Conservation (phyloP, 2,329 filamentous ascomycete genomes). For the Daldinia eschscholtzii region DNA sequence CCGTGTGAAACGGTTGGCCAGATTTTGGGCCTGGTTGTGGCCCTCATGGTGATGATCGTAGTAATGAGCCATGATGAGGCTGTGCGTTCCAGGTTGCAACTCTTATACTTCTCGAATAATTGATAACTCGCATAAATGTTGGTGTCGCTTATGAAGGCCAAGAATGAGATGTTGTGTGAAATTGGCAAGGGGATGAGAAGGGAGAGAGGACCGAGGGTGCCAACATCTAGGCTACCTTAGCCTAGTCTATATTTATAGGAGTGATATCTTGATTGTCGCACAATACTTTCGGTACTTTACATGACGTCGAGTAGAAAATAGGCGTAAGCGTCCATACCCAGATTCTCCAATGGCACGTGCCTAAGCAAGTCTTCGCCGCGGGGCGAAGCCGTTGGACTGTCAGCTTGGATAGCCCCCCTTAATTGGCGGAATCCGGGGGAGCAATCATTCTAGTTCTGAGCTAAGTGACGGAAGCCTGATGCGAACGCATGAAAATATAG, state of each 20-base stretch:
- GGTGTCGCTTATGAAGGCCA: background rate
- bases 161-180: background rate
- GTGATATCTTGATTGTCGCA: slow-evolving; percentile 11
- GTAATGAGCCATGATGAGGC: slow-evolving; percentile 39
- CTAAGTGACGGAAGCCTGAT: background rate
- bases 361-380: slow-evolving; percentile 18
- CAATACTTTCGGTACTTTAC: slow-evolving; percentile 5
- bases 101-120: background rate
- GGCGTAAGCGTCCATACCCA: slow-evolving; percentile 2
- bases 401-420: background rate
- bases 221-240: background rate
- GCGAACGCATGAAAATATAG: background rate
- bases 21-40: slow-evolving; percentile 35
- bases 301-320: slow-evolving; percentile 17
- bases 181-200: background rate
- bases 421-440: background rate
- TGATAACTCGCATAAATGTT: background rate
- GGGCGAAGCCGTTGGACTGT: slow-evolving; percentile 26
- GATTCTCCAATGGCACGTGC: slow-evolving; percentile 14
- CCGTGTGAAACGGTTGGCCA: slow-evolving; percentile 37
- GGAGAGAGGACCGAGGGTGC: background rate
- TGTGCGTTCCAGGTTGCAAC: background rate
- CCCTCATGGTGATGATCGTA: slow-evolving; percentile 21
- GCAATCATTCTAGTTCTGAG: background rate
- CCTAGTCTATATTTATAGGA: slow-evolving; percentile 23